Evolutionary conservation across 805 yeast genomes (phyloP), one percentile per base, ranked within the genome.

Genomic region (Torulaspora microellipsoides): DNA sequence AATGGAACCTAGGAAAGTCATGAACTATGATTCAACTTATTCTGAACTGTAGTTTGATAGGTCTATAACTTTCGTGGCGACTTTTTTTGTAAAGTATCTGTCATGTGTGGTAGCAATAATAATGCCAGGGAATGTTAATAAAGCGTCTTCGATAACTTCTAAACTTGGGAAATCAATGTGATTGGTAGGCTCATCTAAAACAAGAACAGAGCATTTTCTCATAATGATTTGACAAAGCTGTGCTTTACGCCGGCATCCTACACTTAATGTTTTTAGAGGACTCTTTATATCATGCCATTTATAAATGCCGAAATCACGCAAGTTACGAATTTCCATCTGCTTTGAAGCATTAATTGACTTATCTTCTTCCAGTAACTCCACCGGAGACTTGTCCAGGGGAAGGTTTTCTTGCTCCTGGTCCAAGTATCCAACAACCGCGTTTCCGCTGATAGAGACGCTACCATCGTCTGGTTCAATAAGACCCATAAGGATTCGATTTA

Each of bases 361-460:
- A 36, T 48, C 49, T 33, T 46, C 45, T 17, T 42, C 40, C 27
- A 48, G 37, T 30, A 48, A 36, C 41, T 41, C 43, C 29, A 48
- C 28, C 10, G 52, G 47, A 38, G 49, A 46, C 31, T 46, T 48
- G 8, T 48, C 52, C 43, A 48, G 11, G 10, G 49, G 47, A 23
- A 48, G 49, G 43, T 34, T 46, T 31, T 46, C 52, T 34, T 48
- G 52, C 46, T 48, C 52, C 44, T 48, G 52, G 27, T 48, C 52
- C 45, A 48, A 31, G 29, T 46, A 48, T 3, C 52, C 52, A 11
- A 48, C 45, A 36, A 42, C 45, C 3, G 49, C 52, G 33, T 48
- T 45, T n/a, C 48, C 49, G 28, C 52, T 48, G n/a, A 48, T 42
- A 15, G 43, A 42, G 20, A 48, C 49, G 14, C 38, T 28, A 6